Conservation (phyloP, 176 grass and related monocot genomes). For the Phragmites australis region DNA sequence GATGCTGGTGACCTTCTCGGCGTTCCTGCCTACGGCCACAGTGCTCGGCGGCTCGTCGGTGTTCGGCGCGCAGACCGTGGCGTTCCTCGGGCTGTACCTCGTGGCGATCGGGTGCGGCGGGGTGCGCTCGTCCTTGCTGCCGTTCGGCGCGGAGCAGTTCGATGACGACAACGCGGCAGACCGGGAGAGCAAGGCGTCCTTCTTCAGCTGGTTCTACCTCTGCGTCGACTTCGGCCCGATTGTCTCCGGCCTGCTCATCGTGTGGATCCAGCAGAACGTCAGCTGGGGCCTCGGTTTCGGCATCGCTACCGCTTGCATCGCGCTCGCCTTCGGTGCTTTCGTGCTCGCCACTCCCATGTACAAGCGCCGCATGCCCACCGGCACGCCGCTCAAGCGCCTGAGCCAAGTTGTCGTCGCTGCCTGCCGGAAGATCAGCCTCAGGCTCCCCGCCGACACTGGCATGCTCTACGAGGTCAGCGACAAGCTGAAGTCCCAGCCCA, state of each 20-base stretch:
- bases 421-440: constrained; percentile 40
- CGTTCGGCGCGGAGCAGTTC: constrained; percentile 80
- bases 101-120: constrained; percentile 69
- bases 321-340: constrained; percentile 56
- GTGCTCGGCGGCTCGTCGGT: not conserved
- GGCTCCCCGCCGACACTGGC: constrained; percentile 26
- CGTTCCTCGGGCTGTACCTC: constrained; percentile 68
- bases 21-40: constrained; percentile 42
- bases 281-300: constrained; percentile 71
- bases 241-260: constrained; percentile 56
- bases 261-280: constrained; percentile 73
- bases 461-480: constrained; percentile 53
- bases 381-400: constrained; percentile 62
- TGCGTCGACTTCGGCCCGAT: constrained; percentile 63
- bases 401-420: constrained; percentile 59
- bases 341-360: constrained; percentile 56
- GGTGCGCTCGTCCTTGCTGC: constrained; percentile 61
- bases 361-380: constrained; percentile 53
- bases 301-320: constrained; percentile 62
- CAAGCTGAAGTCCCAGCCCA: constrained; percentile 41
- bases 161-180: constrained; percentile 51
- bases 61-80: constrained; percentile 23
- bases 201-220: constrained; percentile 86
- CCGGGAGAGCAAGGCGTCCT: constrained; percentile 48
- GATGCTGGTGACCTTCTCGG: constrained; percentile 55